Percentiles rank a stretch among this genome's conserved stretches.
Conservation (phyloP, 345 rosid genomes). For the Populus euphratica region DNA sequence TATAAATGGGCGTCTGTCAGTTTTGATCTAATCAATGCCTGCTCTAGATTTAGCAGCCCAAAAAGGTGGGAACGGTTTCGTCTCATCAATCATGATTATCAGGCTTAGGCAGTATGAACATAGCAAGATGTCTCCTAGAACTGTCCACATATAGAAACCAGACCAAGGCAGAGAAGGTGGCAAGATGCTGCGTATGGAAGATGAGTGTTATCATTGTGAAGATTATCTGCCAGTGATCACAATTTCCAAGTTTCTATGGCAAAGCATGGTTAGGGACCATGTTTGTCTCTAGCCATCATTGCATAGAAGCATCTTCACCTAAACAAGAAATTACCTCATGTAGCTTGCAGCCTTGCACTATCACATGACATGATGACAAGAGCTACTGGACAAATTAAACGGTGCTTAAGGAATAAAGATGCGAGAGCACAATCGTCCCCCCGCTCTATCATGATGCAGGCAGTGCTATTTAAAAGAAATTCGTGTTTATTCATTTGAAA, state of each 20-base stretch:
- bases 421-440: background rate
- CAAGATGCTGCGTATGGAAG: background rate
- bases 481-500: background rate
- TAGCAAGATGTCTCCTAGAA: too few species aligned
- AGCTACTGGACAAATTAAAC: background rate
- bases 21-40: too few species aligned
- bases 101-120: too few species aligned
- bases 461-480: too few species aligned
- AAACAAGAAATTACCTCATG: background rate
- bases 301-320: background rate
- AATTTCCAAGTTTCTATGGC: background rate
- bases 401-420: background rate
- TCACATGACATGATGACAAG: background rate
- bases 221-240: background rate
- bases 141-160: background rate
- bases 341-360: background rate
- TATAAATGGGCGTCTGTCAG: too few species aligned
- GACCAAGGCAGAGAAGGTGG: background rate
- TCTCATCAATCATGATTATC: too few species aligned
- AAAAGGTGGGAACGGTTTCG: too few species aligned
- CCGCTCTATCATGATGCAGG: too few species aligned
- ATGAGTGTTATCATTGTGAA: background rate
- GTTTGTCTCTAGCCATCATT: background rate
- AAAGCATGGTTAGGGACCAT: background rate
- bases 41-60: too few species aligned